Conservation (phyloP, 2,329 filamentous ascomycete genomes). For the Epichloe uncinata region DNA sequence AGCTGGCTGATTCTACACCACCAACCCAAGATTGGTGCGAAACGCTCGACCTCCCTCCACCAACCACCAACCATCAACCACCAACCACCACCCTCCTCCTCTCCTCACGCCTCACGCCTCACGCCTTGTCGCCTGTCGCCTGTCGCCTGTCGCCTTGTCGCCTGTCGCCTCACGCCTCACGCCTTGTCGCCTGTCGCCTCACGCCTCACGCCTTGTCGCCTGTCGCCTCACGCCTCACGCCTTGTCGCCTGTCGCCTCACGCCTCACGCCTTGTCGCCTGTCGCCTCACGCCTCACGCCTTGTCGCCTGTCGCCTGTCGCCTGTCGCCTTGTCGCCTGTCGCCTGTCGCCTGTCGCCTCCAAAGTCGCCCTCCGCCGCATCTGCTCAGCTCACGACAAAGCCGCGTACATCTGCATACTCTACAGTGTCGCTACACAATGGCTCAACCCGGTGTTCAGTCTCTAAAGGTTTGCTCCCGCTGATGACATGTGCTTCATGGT, state of each 20-base stretch:
- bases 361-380: slow-evolving; percentile 3
- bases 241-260: background rate
- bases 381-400: slow-evolving; percentile 1
- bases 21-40: too few species aligned
- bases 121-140: background rate
- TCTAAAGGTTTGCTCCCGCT: slow-evolving; percentile 57
- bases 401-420: background rate
- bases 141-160: too few species aligned
- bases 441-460: slow-evolving; percentile 78
- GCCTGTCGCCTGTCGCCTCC: background rate
- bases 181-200: background rate
- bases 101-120: background rate
- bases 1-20: too few species aligned
- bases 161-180: background rate
- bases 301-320: too few species aligned
- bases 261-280: background rate
- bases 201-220: too few species aligned
- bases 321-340: too few species aligned
- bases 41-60: background rate
- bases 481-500: background rate
- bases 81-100: slow-evolving; percentile 1
- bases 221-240: background rate
- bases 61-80: background rate
- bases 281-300: background rate
- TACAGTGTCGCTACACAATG: slow-evolving; percentile 34